Evolutionary conservation across 257 asterid species (phyloP).

Genomic region (Solanum bulbocastanum): DNA sequence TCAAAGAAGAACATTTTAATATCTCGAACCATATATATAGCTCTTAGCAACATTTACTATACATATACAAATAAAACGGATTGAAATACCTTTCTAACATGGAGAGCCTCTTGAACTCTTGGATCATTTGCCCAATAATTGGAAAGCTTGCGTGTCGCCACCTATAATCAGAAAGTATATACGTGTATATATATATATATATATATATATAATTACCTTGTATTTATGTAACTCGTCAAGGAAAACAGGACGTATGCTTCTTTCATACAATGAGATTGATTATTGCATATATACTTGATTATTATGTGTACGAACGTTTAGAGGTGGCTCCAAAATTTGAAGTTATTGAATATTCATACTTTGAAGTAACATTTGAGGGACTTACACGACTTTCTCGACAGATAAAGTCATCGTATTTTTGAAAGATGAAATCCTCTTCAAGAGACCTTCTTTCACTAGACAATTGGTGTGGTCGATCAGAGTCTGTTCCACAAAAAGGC

Average conservation of each 20-base stretch:
- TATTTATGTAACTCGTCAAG: not conserved
- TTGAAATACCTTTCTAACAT: no score
- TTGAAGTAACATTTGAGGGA: not conserved
- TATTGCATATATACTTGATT: not conserved
- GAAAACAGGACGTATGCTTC: not conserved
- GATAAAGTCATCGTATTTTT: not conserved
- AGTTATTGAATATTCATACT: no score
- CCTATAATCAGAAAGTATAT: no score
- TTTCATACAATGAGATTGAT: not conserved
- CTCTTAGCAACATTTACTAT: no score
- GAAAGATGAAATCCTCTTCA: not conserved
- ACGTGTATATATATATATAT: no score
- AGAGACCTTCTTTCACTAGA: not conserved
- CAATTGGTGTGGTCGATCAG: fast-evolving
- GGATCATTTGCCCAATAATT: no score
- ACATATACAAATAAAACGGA: no score
- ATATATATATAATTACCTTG: no score
- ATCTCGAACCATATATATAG: no score
- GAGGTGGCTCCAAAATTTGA: not conserved
- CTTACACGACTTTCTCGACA: not conserved
- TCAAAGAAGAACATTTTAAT: no score
- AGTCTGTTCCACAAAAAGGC: not conserved
- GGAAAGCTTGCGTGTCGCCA: no score
- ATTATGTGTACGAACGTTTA: not conserved
- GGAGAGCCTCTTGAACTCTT: no score